These are phyloP conservation scores for Acanthamoeba sp. DNA, from an alignment of 208 protist genomes.

Conservation along the genomic window DNA sequence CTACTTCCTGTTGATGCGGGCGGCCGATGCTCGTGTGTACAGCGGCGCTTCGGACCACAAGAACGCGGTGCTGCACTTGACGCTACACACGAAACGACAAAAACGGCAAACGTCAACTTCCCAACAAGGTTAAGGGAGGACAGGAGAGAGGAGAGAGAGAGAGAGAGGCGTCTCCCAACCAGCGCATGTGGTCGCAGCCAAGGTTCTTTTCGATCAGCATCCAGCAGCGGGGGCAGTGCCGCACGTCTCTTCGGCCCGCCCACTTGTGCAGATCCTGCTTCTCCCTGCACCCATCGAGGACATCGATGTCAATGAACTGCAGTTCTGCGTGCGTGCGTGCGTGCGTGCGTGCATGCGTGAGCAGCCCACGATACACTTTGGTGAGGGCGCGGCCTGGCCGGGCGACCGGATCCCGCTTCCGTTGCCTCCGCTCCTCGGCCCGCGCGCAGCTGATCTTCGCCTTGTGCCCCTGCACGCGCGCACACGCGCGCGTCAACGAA, in stretches of 20 bases:
- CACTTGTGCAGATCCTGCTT: not conserved
- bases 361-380: too few species aligned
- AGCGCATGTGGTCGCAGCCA: not conserved
- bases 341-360: not conserved
- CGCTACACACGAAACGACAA: not conserved
- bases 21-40: too few species aligned
- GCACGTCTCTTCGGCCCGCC: not conserved
- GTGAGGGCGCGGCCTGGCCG: not conserved
- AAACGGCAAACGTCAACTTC: not conserved
- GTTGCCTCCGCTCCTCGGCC: not conserved
- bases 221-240: not conserved
- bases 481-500: not conserved
- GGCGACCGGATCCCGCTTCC: not conserved
- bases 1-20: too few species aligned
- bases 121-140: too few species aligned
- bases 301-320: too few species aligned
- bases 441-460: not conserved
- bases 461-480: not conserved
- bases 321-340: too few species aligned
- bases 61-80: not conserved
- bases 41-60: not conserved
- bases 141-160: too few species aligned
- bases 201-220: slow-evolving; percentile 5
- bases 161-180: not conserved
- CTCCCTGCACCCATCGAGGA: not conserved